Conservation (phyloP, 768 basidiomycete genomes). For the Mycena alexandri region DNA sequence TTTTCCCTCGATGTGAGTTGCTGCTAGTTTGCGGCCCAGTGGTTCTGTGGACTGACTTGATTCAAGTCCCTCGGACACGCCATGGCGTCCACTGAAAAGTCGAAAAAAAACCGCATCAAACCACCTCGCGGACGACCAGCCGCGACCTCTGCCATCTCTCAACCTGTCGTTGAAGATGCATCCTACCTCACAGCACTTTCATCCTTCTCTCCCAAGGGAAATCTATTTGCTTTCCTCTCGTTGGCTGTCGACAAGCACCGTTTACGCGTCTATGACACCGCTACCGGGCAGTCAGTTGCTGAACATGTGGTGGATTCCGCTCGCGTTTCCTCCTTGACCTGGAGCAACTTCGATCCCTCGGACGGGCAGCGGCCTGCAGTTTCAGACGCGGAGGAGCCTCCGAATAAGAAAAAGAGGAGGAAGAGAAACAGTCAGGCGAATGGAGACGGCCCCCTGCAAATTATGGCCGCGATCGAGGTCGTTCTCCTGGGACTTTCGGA, state of each 20-base stretch:
- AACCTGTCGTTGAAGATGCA: constrained; percentile 65
- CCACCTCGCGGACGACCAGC: constrained; percentile 63
- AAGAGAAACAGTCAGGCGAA: constrained; percentile 51
- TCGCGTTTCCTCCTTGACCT: constrained; percentile 66
- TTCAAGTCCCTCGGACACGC: constrained; percentile 7
- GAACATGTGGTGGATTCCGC: constrained; percentile 70
- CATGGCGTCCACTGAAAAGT: constrained; percentile 61
- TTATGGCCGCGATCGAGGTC: constrained; percentile 51
- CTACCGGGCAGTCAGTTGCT: constrained; percentile 65
- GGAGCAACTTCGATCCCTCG: constrained; percentile 57
- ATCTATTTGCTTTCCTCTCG: constrained; percentile 71
- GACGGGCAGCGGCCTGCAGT: constrained; percentile 40
- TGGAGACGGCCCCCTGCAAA: constrained; percentile 42
- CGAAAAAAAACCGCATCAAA: constrained; percentile 69
- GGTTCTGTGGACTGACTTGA: constrained; percentile 7
- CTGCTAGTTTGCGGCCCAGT: constrained; percentile 13
- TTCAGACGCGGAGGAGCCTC: constrained; percentile 48
- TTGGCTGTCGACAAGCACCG: constrained; percentile 81
- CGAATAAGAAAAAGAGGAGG: constrained; percentile 69
- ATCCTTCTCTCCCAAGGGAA: constrained; percentile 70
- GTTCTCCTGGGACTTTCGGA: constrained; percentile 72
- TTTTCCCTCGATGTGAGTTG: constrained; percentile 22
- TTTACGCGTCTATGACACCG: constrained; percentile 72
- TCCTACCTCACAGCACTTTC: constrained; percentile 59
- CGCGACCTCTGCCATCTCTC: constrained; percentile 68